A percentile compares a stretch with the other conserved stretches of the same genome.
These are phyloP conservation scores for Tolypocladium cylindrosporum DNA, from an alignment of 2,329 filamentous ascomycete genomes.

Conservation along the genomic window DNA sequence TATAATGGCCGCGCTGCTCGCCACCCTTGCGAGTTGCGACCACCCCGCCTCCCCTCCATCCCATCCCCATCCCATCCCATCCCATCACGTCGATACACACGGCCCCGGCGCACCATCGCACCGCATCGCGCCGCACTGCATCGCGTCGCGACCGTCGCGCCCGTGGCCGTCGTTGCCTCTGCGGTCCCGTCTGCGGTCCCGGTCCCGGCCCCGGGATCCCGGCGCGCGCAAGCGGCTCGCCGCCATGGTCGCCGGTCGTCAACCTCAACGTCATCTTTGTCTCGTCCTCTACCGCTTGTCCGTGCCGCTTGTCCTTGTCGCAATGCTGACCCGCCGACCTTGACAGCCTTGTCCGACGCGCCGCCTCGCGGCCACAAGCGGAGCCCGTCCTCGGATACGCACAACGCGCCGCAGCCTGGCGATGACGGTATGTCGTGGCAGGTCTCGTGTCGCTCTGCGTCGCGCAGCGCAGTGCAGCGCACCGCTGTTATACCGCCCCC, in stretches of 20 bases:
- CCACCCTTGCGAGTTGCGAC: slow-evolving; percentile 7
- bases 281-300: not conserved
- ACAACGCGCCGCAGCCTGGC: slow-evolving; percentile 43
- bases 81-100: not conserved
- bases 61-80: not conserved
- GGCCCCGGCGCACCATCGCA: slow-evolving; percentile 1
- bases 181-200: not conserved
- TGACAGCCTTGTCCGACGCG: slow-evolving; percentile 39
- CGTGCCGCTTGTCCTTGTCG: not conserved
- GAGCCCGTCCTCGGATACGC: slow-evolving; percentile 63
- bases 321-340: slow-evolving; percentile 14
- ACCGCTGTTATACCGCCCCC: not conserved
- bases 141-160: not conserved
- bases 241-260: slow-evolving; percentile 2
- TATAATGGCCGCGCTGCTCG: not conserved
- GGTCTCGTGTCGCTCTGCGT: slow-evolving; percentile 14
- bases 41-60: slow-evolving; percentile 4
- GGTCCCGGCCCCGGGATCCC: not conserved
- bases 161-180: not conserved
- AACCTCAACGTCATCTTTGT: not conserved
- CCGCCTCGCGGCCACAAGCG: slow-evolving; percentile 65
- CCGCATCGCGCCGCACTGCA: slow-evolving; percentile 1
- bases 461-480: slow-evolving; percentile 1
- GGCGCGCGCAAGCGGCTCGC: not conserved
- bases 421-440: slow-evolving; percentile 60